A percentile compares a stretch with the other conserved stretches of the same genome.
phyloP scores from a whole-genome alignment of 2,329 filamentous ascomycete genomes.

The Fusarium coffeatum region DNA sequence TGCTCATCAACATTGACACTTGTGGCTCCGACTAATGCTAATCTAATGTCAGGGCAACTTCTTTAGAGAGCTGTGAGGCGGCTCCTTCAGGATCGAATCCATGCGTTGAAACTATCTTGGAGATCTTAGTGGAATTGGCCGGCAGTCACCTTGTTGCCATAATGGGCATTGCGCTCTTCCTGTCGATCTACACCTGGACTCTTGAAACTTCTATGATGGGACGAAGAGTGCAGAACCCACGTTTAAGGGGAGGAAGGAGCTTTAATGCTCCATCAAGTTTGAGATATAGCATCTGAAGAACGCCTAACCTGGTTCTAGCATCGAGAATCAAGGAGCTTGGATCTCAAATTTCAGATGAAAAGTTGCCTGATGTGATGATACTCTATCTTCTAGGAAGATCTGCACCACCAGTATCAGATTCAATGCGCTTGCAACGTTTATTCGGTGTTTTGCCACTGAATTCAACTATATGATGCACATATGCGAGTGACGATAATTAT shows the following conservation, averaged over 20 bases:
- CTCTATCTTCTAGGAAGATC: neutral
- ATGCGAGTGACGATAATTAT: neutral
- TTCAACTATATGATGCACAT: neutral
- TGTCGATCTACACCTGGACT: neutral
- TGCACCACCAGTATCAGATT: neutral
- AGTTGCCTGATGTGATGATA: neutral
- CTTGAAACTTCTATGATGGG: neutral
- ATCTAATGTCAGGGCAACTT: conserved; percentile 2
- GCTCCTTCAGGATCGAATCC: neutral
- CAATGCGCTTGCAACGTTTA: neutral
- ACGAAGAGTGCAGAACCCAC: neutral
- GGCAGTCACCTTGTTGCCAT: neutral
- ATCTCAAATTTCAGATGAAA: neutral
- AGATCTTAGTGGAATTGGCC: neutral
- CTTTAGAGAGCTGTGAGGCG: neutral
- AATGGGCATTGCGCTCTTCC: neutral
- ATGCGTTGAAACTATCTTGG: neutral
- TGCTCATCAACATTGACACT: neutral
- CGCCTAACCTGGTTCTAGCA: neutral
- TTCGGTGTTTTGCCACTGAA: neutral
- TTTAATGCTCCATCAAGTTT: neutral
- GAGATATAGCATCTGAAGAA: neutral
- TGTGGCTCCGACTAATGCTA: neutral
- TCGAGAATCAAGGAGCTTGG: neutral
- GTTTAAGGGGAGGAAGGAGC: neutral